Conservation (phyloP, 768 basidiomycete species). For the Hydnum rufescens region DNA sequence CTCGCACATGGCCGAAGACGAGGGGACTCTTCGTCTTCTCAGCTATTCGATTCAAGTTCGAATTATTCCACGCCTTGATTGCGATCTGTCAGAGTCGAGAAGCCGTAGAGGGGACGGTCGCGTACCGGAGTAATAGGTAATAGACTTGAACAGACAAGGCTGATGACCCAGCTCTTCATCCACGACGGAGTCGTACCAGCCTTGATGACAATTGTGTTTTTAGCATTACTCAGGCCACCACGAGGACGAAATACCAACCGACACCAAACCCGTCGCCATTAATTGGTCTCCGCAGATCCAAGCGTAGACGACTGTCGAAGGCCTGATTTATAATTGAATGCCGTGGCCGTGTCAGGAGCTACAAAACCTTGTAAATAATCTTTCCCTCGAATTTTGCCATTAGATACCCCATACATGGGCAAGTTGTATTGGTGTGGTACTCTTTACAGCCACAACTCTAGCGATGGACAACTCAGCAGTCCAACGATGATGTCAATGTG, state of each 20-base stretch:
- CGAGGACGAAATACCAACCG: conserved; percentile 30
- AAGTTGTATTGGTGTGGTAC: conserved; percentile 78
- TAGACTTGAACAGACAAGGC: conserved; percentile 90
- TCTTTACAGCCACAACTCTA: too few species aligned
- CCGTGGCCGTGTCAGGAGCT: conserved; percentile 78
- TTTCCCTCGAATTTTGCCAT: not conserved
- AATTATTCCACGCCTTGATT: conserved; percentile 83
- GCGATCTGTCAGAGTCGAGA: not conserved
- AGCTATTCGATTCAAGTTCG: conserved; percentile 78
- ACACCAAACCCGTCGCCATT: conserved; percentile 95
- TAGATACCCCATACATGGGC: conserved; percentile 40
- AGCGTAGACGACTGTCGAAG: conserved; percentile 75
- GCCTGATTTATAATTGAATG: conserved; percentile 97
- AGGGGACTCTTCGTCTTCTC: conserved; percentile 94
- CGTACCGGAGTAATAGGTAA: conserved; percentile 79
- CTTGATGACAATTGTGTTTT: too few species aligned
- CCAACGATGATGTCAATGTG: too few species aligned
- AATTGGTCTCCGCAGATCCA: conserved; percentile 67
- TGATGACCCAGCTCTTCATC: conserved; percentile 69
- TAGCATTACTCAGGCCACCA: not conserved
- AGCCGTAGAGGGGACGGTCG: conserved; percentile 3
- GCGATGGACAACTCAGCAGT: too few species aligned
- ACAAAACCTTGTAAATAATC: conserved; percentile 1
- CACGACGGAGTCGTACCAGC: conserved; percentile 82
- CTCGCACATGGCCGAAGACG: conserved; percentile 90